phyloP scores from a whole-genome alignment of 495 filamentous ascomycete genomes.

The Trichoderma parareesei region DNA sequence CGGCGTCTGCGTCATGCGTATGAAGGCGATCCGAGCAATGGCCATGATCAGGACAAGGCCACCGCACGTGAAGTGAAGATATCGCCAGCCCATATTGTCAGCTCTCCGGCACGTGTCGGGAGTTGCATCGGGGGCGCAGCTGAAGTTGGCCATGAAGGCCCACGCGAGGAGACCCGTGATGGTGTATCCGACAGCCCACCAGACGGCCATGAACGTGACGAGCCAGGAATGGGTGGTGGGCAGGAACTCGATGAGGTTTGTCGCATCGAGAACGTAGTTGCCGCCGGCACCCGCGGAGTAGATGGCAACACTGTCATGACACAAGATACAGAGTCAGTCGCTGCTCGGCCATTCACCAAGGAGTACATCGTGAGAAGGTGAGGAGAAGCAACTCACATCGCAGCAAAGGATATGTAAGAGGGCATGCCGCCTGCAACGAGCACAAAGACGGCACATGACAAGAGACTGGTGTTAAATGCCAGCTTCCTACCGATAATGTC shows the following conservation, averaged over 20 bases:
- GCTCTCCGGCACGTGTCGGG: slow-evolving; percentile 13
- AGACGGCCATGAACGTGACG: slow-evolving; percentile 30
- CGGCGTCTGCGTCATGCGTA: slow-evolving; percentile 26
- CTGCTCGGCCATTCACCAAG: background rate
- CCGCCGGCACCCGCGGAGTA: slow-evolving; percentile 20
- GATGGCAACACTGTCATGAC: slow-evolving; percentile 22
- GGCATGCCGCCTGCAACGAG: slow-evolving; percentile 23
- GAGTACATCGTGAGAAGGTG: background rate
- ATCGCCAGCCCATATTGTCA: slow-evolving; percentile 31
- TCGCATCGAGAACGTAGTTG: slow-evolving; percentile 32
- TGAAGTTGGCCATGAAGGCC: slow-evolving; percentile 33
- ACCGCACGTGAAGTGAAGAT: slow-evolving; percentile 27
- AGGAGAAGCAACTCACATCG: slow-evolving; percentile 17
- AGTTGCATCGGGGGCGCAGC: slow-evolving; percentile 23
- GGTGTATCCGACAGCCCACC: slow-evolving; percentile 32
- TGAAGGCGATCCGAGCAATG: slow-evolving; percentile 19
- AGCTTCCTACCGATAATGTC: slow-evolving; percentile 36
- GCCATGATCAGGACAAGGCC: slow-evolving; percentile 23
- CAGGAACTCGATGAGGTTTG: slow-evolving; percentile 24
- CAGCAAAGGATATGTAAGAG: slow-evolving; percentile 23
- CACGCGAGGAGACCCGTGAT: slow-evolving; percentile 35
- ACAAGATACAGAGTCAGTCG: background rate
- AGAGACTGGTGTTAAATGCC: slow-evolving; percentile 34
- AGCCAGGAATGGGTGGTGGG: slow-evolving; percentile 27
- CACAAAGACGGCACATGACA: slow-evolving; percentile 29